Evolutionary conservation across 2,329 filamentous ascomycete species (phyloP), one percentile per base, ranked within the genome.

Genomic region (Aspergillus quadricinctus): DNA sequence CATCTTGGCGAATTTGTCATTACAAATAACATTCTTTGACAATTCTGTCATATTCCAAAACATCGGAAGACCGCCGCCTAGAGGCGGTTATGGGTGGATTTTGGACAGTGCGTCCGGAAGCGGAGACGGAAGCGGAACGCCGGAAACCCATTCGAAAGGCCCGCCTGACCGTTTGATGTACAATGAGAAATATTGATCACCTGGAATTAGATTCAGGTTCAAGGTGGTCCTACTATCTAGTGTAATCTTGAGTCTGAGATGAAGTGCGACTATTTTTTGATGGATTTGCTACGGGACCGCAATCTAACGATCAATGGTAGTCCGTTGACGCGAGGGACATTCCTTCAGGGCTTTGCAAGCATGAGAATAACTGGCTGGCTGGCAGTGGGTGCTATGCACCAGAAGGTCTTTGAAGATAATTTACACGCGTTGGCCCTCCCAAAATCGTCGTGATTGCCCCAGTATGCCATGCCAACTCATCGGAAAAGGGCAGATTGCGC

Each of bases 111-210:
- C 49, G 48, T 37, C 27, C 59, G 59, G 59, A 61, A 48, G 57
- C 59, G 59, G 59, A 61, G 27, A 35, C 57, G 57, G 54, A 55
- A 43, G 51, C 52, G 10, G 31, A 45, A n/a, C n/a, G n/a, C n/a
- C n/a, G n/a, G n/a, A 35, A 10, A 17, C 6, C 6, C 14, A 17
- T 17, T 17, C 14, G 3, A 7, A 17, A 4, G 6, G 17, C 14
- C 31, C 31, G 14, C 14, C 5, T 7, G 31, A 37, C 14, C 5
- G 6, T 37, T 37, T 3, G 6, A 35, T 35, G 14, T 35, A 11
- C 14, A 35, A 35, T 11, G 31, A 11, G 31, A 35, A 35, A 9
- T 5, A 35, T 6, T 35, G 31, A 35, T 35, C 31, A 37, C 5
- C 17, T 3, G 3, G 17, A 37, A 17, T 37, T 37, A 35, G 14